Percentiles rank a stretch among this genome's conserved stretches.
Evolutionary conservation across 2,329 filamentous ascomycete genomes (phyloP).

Genomic region (Fusarium mundagurra): DNA sequence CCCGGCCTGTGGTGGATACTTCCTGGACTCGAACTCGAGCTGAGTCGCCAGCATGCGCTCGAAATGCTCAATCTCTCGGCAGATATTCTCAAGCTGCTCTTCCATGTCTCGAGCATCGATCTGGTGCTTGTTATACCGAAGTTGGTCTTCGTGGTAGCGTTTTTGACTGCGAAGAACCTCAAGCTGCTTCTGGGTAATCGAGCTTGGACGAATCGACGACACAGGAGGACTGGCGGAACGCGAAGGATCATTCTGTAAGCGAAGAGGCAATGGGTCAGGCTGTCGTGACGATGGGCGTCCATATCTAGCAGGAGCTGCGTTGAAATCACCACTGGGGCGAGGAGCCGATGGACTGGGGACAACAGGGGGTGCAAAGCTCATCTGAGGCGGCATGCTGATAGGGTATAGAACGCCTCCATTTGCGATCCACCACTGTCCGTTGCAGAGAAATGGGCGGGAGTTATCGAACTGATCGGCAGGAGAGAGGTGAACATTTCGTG

Average conservation of each 20-base stretch:
- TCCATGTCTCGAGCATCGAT: constrained; percentile 66
- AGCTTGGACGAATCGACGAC: constrained; percentile 69
- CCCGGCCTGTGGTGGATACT: constrained; percentile 53
- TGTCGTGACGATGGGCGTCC: constrained; percentile 5
- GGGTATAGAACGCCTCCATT: constrained; percentile 40
- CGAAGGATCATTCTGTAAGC: not conserved
- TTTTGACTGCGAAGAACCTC: constrained; percentile 62
- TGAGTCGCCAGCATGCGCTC: constrained; percentile 58
- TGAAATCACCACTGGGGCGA: constrained; percentile 3
- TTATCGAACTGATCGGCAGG: constrained; percentile 59
- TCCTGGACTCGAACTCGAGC: constrained; percentile 55
- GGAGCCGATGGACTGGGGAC: constrained; percentile 31
- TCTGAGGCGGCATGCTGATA: constrained; percentile 21
- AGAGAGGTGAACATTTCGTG: constrained; percentile 48
- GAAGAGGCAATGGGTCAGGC: constrained; percentile 3
- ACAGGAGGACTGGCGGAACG: constrained; percentile 52
- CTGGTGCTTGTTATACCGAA: constrained; percentile 70
- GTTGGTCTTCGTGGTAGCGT: constrained; percentile 65
- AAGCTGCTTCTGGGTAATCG: constrained; percentile 69
- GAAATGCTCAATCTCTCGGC: constrained; percentile 60
- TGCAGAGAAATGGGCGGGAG: constrained; percentile 55
- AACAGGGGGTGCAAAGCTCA: constrained; percentile 42
- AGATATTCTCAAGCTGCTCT: constrained; percentile 52
- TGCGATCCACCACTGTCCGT: constrained; percentile 57
- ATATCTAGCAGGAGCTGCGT: not conserved